phyloP scores from a whole-genome alignment of 2,329 filamentous ascomycete species.

The Penicillium crustosum region DNA sequence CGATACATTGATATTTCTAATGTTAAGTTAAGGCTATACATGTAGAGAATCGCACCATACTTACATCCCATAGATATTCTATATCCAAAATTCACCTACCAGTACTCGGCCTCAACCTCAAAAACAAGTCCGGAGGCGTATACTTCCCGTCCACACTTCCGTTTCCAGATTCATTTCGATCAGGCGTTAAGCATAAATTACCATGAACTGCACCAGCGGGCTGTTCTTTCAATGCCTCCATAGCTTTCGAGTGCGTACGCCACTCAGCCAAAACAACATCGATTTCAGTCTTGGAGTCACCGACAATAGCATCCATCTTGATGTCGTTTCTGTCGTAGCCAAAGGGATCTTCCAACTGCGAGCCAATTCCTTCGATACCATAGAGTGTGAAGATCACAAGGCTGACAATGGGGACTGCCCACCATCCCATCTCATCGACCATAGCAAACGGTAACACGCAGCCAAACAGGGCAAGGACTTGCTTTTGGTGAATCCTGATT shows the following conservation, averaged over 20 bases:
- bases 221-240: constrained; percentile 12
- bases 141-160: constrained; percentile 15
- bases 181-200: constrained; percentile 13
- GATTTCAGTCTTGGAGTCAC: constrained; percentile 60
- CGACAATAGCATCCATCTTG: constrained; percentile 65
- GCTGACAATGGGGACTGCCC: constrained; percentile 58
- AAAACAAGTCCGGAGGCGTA: constrained; percentile 34
- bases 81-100: neutral
- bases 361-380: constrained; percentile 63
- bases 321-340: constrained; percentile 66
- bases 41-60: neutral
- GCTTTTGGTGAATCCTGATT: constrained; percentile 61
- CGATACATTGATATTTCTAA: neutral
- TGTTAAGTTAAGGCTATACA: neutral
- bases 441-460: constrained; percentile 63
- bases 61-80: neutral
- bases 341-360: constrained; percentile 65
- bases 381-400: constrained; percentile 65
- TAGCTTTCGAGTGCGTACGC: constrained; percentile 39
- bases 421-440: constrained; percentile 64
- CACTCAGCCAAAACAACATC: constrained; percentile 60
- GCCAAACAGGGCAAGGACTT: constrained; percentile 62
- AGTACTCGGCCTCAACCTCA: constrained; percentile 21
- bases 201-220: constrained; percentile 19
- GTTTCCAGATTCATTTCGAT: constrained; percentile 9